Conservation (phyloP, 331 rosid genomes). For the Malus hybrid region DNA sequence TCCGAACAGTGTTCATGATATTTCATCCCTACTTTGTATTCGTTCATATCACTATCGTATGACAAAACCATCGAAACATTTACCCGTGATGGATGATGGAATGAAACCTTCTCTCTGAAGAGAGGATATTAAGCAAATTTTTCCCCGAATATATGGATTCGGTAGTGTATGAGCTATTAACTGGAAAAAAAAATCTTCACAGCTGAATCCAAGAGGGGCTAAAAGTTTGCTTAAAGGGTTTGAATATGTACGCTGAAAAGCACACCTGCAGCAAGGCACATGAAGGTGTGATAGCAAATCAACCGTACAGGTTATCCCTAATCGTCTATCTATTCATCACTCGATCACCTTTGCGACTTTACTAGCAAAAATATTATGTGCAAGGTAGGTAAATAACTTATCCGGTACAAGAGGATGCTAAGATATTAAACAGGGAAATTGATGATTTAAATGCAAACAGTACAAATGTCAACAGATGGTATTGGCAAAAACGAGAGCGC, state of each 20-base stretch:
- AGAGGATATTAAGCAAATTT: background rate
- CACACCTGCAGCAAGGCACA: background rate
- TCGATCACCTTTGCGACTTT: background rate
- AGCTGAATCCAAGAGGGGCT: background rate
- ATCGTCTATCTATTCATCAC: background rate
- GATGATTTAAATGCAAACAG: constrained; percentile 1
- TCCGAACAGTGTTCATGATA: background rate
- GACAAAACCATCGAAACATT: background rate
- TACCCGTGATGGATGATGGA: background rate
- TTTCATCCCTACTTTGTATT: background rate
- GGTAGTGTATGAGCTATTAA: background rate
- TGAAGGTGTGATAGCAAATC: background rate
- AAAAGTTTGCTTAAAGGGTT: too few species aligned
- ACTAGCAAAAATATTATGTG: background rate
- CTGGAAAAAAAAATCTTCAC: background rate
- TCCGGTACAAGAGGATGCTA: background rate
- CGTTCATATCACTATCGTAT: background rate
- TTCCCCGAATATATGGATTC: background rate
- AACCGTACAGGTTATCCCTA: background rate
- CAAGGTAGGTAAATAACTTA: background rate
- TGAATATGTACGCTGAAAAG: background rate
- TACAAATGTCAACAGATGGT: background rate
- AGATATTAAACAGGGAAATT: background rate
- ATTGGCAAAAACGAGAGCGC: background rate
- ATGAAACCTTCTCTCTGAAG: background rate